Base-by-base conservation (phyloP, 371 early-diverging fungal genomes). In the Mortierella sp. region DNA sequence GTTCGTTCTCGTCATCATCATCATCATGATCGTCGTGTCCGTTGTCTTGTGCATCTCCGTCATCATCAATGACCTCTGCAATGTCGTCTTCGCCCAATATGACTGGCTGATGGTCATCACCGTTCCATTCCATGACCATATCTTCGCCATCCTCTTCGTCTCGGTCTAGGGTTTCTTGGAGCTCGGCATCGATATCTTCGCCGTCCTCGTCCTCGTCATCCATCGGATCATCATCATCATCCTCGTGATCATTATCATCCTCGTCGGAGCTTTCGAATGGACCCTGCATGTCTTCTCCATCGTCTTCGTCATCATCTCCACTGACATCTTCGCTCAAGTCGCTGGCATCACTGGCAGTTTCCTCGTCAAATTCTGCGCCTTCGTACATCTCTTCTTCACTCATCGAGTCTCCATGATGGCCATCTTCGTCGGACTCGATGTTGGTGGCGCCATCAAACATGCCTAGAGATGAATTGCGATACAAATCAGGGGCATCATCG, bases 401-500 rank as follows among this genome's bases (percentile, higher is more conserved):
- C 45, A 80, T 87, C 44, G 86, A 87, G 49, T 86, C 86, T 34
- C 82, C 88, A 28, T 85, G 85, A 50, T 82, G 83, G 31, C 87
- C 87, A 54, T 83, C 84, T 13, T 91, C 91, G 27, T 91, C 90
- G 34, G 90, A 88, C 54, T 85, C 84, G 59, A 84, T 81, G 13
- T 73, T 85, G 34, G n/a, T n/a, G n/a, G 86, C 84, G 16, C 88
- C 92, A 63, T 89, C 91, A 69, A 90, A 89, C 89, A 97, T 89
- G 14, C 96, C 96, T 12, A 98, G 86, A 12, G 97, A 90, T 16
- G 98, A 98, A 71, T 94, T 93, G 41, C 95, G 86, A 76, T 93
- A 92, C n/a, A 94, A 79, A 56, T 94, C 93, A 7, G 94, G 94
- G 94, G 94, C 88, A 22, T 90, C 86, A 39, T 92, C 90, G 71